Evolutionary conservation across 768 basidiomycete species (phyloP).

Genomic region (Crassisporium funariophilum): DNA sequence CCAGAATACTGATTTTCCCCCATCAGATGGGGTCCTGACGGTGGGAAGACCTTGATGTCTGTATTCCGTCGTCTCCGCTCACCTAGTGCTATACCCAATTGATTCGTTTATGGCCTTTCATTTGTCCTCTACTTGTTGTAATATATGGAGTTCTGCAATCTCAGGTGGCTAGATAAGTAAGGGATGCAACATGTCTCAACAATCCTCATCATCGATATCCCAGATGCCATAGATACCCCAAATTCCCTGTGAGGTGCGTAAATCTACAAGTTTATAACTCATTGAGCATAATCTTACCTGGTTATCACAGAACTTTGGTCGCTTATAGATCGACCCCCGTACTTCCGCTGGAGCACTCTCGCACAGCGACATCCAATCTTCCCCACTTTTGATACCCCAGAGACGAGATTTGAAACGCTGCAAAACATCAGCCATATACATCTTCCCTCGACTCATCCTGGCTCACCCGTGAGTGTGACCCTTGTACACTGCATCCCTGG

Average conservation of each 20-base stretch:
- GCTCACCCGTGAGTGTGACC: constrained; percentile 27
- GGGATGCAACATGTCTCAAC: constrained; percentile 12
- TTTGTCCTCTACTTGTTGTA: neutral
- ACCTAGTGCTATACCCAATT: constrained; percentile 36
- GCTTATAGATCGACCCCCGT: constrained; percentile 19
- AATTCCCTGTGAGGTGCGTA: constrained; percentile 25
- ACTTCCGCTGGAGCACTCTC: constrained; percentile 30
- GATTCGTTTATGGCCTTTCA: no score
- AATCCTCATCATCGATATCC: constrained; percentile 32
- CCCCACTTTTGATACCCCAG: constrained; percentile 25
- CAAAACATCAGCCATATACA: neutral
- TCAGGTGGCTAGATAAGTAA: neutral
- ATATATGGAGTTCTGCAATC: neutral
- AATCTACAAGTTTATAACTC: neutral
- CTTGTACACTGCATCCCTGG: constrained; percentile 30
- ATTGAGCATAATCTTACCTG: constrained; percentile 22
- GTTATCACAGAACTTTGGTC: constrained; percentile 30
- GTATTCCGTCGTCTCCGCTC: constrained; percentile 70
- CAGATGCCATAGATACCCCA: constrained; percentile 36
- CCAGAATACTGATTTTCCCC: constrained; percentile 3
- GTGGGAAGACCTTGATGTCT: constrained; percentile 67
- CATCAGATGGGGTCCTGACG: constrained; percentile 68
- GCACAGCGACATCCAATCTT: constrained; percentile 32
- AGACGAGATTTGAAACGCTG: constrained; percentile 34
- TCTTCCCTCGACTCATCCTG: neutral